Conservation (phyloP, 441 rosid genomes). For the Daphne laureola region DNA sequence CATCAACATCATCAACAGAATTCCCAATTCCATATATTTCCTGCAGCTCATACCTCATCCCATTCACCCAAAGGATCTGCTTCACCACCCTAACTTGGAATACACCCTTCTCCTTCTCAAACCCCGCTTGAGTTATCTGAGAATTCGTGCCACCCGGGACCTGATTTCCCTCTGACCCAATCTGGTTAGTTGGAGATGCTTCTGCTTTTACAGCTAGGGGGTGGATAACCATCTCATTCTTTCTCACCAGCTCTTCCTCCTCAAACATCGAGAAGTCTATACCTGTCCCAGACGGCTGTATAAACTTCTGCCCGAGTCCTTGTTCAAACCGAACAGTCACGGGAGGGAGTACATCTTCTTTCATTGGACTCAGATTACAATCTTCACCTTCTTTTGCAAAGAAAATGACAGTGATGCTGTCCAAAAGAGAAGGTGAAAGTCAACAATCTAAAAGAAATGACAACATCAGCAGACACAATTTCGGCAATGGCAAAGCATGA, state of each 20-base stretch:
- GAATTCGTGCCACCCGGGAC: conserved; percentile 39
- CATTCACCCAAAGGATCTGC: conserved; percentile 81
- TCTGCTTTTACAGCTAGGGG: conserved; percentile 86
- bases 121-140: conserved; percentile 71
- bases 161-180: conserved; percentile 40
- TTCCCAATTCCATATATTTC: conserved; percentile 94
- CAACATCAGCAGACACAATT: too few relatives aligned
- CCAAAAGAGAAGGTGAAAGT: conserved; percentile 10
- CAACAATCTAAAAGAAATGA: too few relatives aligned
- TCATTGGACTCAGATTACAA: conserved; percentile 49
- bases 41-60: conserved; percentile 72
- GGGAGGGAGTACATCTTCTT: conserved; percentile 58
- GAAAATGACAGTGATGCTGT: conserved; percentile 71
- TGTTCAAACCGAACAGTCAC: conserved; percentile 54
- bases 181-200: conserved; percentile 38
- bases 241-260: conserved; percentile 48
- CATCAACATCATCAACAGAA: conserved; percentile 67
- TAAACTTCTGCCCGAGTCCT: conserved; percentile 90
- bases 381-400: conserved; percentile 79
- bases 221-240: conserved; percentile 38
- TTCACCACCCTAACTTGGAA: conserved; percentile 56
- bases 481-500: too few relatives aligned
- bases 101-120: conserved; percentile 80
- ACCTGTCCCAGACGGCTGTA: conserved; percentile 74
- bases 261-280: conserved; percentile 56